Evolutionary conservation across 2,329 filamentous ascomycete genomes (phyloP).

Genomic region (Sarocladium kiliense): DNA sequence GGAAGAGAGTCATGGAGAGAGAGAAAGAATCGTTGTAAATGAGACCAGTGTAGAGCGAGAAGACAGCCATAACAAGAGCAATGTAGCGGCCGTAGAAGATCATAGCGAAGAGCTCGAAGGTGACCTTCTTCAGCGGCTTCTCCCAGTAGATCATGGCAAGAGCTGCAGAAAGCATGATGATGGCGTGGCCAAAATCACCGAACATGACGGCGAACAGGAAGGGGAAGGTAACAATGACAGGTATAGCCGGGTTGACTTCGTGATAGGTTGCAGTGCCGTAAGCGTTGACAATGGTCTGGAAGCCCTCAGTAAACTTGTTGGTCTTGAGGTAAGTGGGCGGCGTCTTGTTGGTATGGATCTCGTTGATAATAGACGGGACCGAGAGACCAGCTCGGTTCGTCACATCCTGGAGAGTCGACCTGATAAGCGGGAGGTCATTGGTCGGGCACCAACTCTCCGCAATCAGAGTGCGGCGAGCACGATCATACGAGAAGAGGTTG

Average conservation of each 20-base stretch:
- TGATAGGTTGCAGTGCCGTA: constrained; percentile 97
- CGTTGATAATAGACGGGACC: constrained; percentile 98
- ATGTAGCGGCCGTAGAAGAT: constrained; percentile 99
- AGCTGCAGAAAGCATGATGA: constrained; percentile 81
- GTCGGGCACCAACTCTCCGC: constrained; percentile 97
- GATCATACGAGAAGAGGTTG: constrained; percentile 95
- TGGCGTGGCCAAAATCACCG: constrained; percentile 90
- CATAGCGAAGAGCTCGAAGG: constrained; percentile 94
- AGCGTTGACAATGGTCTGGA: constrained; percentile 98
- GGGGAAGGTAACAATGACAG: constrained; percentile 96
- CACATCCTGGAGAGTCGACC: constrained; percentile 90
- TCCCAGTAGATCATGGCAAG: constrained; percentile 96
- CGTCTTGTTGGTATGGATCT: constrained; percentile 94
- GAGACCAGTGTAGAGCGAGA: constrained; percentile 93
- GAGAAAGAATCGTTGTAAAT: constrained; percentile 99
- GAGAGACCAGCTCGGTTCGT: constrained; percentile 93
- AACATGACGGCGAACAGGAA: constrained; percentile 99
- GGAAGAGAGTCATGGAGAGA: constrained; percentile 82
- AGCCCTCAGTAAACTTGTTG: constrained; percentile 96
- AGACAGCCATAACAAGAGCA: constrained; percentile 95
- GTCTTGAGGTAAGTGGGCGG: constrained; percentile 97
- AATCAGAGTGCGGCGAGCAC: constrained; percentile 90
- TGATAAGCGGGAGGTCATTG: constrained; percentile 82
- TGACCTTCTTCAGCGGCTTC: constrained; percentile 84
- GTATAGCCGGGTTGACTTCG: constrained; percentile 93